Base-by-base conservation (phyloP, 441 rosid species). In the Pelargonium myrrhifolium region DNA sequence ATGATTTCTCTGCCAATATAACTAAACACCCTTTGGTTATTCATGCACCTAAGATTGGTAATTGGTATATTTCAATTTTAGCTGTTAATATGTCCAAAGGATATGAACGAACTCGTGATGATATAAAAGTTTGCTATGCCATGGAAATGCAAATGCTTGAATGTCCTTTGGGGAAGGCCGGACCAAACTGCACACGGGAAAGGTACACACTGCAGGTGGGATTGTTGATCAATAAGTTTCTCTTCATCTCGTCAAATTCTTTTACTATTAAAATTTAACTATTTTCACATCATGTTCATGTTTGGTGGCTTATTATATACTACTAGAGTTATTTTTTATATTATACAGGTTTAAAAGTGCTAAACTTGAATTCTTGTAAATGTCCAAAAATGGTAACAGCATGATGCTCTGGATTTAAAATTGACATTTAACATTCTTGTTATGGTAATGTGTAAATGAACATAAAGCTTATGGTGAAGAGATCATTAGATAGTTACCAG, bases 111-210 rank as follows among this genome's bases (percentile, higher is more conserved):
- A 77, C 64, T 71, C 84, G 76, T 68, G 65, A 70, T 67, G 59
- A 73, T n/a, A 69, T 78, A 56, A 81, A 72, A 65, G 82, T 82
- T 75, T 93, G 98, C 79, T 89, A 85, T 81, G 84, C 93, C 37
- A 26, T 93, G 77, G 77, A 81, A 58, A 76, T 78, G 78, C 82
- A 89, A 80, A 67, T 84, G 62, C 77, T 82, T 3, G 84, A 85
- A 6, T 93, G 98, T 78, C 88, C 94, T 2, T 35, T 59, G 58
- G 95, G 88, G 58, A 90, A 81, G 84, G 93, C 96, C 70, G 97
- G 98, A 74, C 74, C 81, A 53, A 83, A 83, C 55, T 93, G 98
- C 76, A 76, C 76, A 3, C 85, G 76, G 64, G 84, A 87, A 72
- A 90, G 77, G 71, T 85, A 87, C 59, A 72, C 69, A 64, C 96